Base-by-base conservation (phyloP, 208 protist genomes). In the Borovskyia barvae region DNA sequence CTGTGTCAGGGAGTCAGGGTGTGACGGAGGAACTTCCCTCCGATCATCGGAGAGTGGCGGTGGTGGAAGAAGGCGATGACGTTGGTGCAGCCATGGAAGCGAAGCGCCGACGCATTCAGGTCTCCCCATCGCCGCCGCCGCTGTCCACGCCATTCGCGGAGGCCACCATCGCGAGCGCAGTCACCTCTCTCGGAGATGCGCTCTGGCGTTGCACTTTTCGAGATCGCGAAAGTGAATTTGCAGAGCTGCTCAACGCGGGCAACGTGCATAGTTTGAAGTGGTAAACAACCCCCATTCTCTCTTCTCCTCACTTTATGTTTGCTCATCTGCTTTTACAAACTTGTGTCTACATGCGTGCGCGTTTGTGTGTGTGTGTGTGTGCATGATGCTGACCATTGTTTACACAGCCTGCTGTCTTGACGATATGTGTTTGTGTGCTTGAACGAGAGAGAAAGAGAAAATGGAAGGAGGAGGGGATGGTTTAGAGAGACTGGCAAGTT, bases 191-290 rank as follows among this genome's bases (percentile, higher is more conserved):
- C 19, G 85, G 79, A 6, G 53, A 65, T 0, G 33, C 46, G 19
- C 59, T 78, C 24, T 85, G 67, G 70, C 46, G 47, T 5, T 89
- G 81, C 59, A 65, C 67, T 50, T 93, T 93, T 58, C 64, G 58
- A 9, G 86, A 93, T 53, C 77, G 86, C n/a, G 75, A 90, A 41
- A 79, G 82, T 52, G 82, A 85, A 55, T 88, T 90, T 62, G 83
- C 90, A 46, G 71, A 78, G 36, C 66, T 78, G 73, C 68, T 85
- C 24, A 62, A 80, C 28, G 47, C 68, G 20, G 73, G 77, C 19
- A 80, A 85, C 54, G 63, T 92, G 19, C 80, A 85, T 29, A 87
- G 80, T 37, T 52, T 92, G n/a, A 85, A 86, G 54, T 92, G 80
- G 85, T 88, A 37, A 80, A 20, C 3, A 15, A 19, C 26, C 30